Evolutionary conservation across 768 basidiomycete species (phyloP), one percentile per base, ranked within the genome.

Genomic region (Rhizopogon vesiculosus): DNA sequence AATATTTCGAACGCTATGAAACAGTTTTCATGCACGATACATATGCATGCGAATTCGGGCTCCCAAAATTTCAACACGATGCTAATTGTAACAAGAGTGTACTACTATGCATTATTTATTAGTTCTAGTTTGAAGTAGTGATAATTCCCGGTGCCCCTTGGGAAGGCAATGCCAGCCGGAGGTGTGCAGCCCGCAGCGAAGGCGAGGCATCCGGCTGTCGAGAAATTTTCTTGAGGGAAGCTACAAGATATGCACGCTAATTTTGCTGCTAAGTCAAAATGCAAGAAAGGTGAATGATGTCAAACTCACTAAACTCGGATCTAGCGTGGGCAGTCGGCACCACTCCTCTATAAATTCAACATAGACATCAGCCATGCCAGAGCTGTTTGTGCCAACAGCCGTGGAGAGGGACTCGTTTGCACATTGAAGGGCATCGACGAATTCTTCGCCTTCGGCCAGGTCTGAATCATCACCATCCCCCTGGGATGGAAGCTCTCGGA

Each of bases 281-380:
- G 35, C 19, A 45, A 39, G 41, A 64, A 69, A 58, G 57, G 66
- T n/a, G 42, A 46, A 42, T 5, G 3, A 19, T 41, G 16, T 15
- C 10, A 33, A 29, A 59, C 69, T 68, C 56, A 74, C 72, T 56
- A 76, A 51, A 58, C 72, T 61, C 39, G 54, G 29, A 40, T 68
- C 69, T 10, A 69, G 64, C 2, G 68, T 60, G 9, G 68, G 61
- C 28, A 61, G 61, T 61, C 66, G 53, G 67, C 78, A 78, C 79
- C 81, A 83, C 43, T 76, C 73, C 40, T 69, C 64, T 25, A 83
- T 64, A 67, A 82, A 83, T 44, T 70, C 66, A 28, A 72, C 72
- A 54, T 79, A 80, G 44, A 74, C 68, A 2, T 63, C 60, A 40
- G 50, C 56, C 42, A 58, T 75, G 70, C 48, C 76, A 57, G 57